phyloP scores from a whole-genome alignment of 306 rosid species.

The Fagus sylvatica region DNA sequence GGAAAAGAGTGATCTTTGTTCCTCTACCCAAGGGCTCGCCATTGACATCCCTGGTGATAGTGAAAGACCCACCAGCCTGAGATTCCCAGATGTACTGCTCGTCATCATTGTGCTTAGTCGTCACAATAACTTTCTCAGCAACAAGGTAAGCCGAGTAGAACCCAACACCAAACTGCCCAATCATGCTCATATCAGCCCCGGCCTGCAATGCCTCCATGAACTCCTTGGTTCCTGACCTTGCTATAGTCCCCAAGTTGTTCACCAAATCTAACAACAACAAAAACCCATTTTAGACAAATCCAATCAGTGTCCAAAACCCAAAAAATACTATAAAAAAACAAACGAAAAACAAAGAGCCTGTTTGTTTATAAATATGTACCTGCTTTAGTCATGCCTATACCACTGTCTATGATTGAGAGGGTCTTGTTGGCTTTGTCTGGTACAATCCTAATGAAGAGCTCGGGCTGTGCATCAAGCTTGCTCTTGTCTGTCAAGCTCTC shows the following conservation, averaged over 20 bases:
- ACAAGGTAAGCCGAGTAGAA: conserved; percentile 38
- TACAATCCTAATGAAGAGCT: conserved; percentile 31
- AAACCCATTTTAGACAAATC: background rate
- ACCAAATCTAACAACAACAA: conserved; percentile 23
- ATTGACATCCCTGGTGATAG: conserved; percentile 21
- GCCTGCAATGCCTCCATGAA: conserved; percentile 43
- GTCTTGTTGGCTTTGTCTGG: conserved; percentile 33
- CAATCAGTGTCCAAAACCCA: too few relatives aligned
- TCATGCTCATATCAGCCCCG: conserved; percentile 45
- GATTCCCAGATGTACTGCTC: conserved; percentile 38
- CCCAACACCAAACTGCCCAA: conserved; percentile 39
- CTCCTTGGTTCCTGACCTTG: conserved; percentile 43
- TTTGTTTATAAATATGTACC: conserved; percentile 5
- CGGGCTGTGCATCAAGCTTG: conserved; percentile 30
- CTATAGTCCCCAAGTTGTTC: conserved; percentile 44
- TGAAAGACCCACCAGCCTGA: conserved; percentile 38
- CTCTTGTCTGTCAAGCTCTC: conserved; percentile 39
- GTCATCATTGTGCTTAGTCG: conserved; percentile 42
- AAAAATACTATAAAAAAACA: background rate
- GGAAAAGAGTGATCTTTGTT: conserved; percentile 32
- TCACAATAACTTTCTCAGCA: conserved; percentile 33
- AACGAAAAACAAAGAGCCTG: background rate
- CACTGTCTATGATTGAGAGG: conserved; percentile 34
- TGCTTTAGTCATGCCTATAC: conserved; percentile 41
- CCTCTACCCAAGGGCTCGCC: conserved; percentile 34